Conservation (phyloP, 331 rosid species). For the Cydonia oblonga region DNA sequence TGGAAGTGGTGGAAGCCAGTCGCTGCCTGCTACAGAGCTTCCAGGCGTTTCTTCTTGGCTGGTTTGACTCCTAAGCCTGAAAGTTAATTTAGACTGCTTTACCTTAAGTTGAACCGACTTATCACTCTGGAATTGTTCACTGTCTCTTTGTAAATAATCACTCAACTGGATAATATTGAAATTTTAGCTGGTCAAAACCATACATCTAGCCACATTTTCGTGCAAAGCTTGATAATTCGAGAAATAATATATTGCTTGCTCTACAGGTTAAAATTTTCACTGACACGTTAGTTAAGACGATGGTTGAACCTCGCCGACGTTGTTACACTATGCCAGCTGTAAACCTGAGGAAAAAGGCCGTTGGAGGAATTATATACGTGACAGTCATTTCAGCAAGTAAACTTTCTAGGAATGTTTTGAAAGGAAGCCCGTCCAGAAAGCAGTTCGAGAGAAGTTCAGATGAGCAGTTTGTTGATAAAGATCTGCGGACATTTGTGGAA, state of each 20-base stretch:
- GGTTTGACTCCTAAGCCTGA: constrained; percentile 37
- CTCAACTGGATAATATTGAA: no score
- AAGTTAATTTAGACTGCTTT: neutral
- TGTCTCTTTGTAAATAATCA: neutral
- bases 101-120: neutral
- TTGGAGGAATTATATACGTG: constrained; percentile 73
- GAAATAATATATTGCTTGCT: constrained; percentile 12
- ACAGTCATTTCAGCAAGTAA: constrained; percentile 70
- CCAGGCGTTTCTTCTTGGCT: constrained; percentile 94
- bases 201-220: neutral
- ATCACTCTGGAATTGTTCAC: no score
- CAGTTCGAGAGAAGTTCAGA: constrained; percentile 41
- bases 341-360: constrained; percentile 66
- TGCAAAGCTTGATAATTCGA: neutral
- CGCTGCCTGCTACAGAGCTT: constrained; percentile 91
- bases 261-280: constrained; percentile 60
- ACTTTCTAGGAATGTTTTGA: constrained; percentile 58
- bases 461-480: constrained; percentile 43
- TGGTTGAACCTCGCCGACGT: constrained; percentile 96
- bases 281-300: constrained; percentile 73
- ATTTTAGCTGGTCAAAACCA: neutral
- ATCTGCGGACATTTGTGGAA: constrained; percentile 79
- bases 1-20: constrained; percentile 97
- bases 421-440: constrained; percentile 47
- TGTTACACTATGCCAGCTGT: constrained; percentile 76